Conservation (phyloP, 352 stramenopile species). For the Thraustochytrium sp. region DNA sequence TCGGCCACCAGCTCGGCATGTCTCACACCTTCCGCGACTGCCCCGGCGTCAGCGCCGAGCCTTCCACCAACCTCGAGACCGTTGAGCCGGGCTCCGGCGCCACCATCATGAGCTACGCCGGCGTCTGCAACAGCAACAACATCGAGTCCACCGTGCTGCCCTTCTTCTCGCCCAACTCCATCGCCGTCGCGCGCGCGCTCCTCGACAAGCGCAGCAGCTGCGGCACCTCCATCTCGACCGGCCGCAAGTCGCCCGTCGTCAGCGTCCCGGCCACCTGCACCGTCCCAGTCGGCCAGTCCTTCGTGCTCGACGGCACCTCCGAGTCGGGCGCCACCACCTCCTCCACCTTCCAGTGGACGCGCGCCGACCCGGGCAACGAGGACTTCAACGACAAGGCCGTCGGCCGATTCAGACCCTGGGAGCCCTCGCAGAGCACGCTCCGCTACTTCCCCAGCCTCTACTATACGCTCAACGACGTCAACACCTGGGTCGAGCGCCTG, state of each 20-base stretch:
- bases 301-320: neutral
- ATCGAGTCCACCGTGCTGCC: neutral
- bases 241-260: neutral
- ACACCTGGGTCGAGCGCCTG: neutral
- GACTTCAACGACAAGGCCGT: neutral
- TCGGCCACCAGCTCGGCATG: slow-evolving; percentile 26
- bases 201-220: neutral
- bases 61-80: neutral
- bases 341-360: neutral
- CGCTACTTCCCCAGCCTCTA: slow-evolving; percentile 42
- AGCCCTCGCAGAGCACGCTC: neutral
- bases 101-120: slow-evolving; percentile 44
- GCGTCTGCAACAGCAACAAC: slow-evolving; percentile 12
- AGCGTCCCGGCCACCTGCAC: neutral
- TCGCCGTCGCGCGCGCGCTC: neutral
- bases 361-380: neutral
- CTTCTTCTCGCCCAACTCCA: neutral
- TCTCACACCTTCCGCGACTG: slow-evolving; percentile 22
- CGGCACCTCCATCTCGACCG: neutral
- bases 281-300: neutral
- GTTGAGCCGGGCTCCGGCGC: slow-evolving; percentile 25
- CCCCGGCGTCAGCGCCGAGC: neutral
- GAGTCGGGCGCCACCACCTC: neutral
- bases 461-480: slow-evolving; percentile 18
- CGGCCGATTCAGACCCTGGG: slow-evolving; percentile 6